phyloP scores from a whole-genome alignment of 1,139 yeast genomes.

The Scheffersomyces segobiensis region DNA sequence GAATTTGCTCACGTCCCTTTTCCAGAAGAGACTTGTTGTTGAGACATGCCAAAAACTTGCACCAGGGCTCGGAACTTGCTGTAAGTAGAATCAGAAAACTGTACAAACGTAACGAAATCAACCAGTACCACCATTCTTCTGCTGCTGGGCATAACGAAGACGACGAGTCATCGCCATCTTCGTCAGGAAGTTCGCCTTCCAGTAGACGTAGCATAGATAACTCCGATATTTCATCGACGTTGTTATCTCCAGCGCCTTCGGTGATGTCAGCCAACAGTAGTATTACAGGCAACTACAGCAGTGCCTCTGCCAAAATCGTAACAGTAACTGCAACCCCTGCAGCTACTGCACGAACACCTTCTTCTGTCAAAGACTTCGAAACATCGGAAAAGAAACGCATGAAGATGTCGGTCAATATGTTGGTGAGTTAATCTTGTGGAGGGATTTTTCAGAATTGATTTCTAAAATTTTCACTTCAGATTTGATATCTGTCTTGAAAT shows the following conservation, averaged over 20 bases:
- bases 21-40: constrained; percentile 31
- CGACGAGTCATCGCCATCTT: constrained; percentile 7
- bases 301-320: neutral
- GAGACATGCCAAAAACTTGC: constrained; percentile 34
- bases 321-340: constrained; percentile 1
- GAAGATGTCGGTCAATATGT: constrained; percentile 50
- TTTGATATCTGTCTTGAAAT: neutral
- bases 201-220: constrained; percentile 10
- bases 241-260: neutral
- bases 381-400: constrained; percentile 35
- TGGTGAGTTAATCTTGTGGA: constrained; percentile 31
- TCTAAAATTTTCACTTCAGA: constrained; percentile 6
- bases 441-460: neutral
- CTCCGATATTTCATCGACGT: constrained; percentile 5
- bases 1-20: constrained; percentile 31
- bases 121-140: constrained; percentile 2
- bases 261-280: neutral
- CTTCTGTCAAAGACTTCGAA: constrained; percentile 16
- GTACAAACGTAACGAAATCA: constrained; percentile 24
- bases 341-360: neutral
- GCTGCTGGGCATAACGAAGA: constrained; percentile 10
- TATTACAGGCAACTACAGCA: neutral
- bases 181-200: constrained; percentile 3
- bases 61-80: constrained; percentile 37
- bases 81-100: constrained; percentile 47